Evolutionary conservation across 139 green algal genomes (phyloP).

Genomic region (Micractinium sp.): DNA sequence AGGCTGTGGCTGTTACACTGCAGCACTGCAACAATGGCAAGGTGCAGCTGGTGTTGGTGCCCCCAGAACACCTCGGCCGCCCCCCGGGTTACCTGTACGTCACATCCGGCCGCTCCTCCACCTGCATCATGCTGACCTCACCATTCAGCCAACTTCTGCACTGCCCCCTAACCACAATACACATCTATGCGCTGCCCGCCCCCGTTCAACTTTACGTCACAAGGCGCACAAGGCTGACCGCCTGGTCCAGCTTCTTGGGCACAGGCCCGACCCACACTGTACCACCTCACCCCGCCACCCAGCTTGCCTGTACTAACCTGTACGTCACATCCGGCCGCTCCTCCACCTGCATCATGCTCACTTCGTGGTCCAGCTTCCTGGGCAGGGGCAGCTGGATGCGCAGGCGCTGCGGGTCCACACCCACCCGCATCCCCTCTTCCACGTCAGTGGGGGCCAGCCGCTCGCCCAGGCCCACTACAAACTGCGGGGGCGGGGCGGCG

Average conservation of each 20-base stretch:
- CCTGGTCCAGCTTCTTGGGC: slow-evolving; percentile 98
- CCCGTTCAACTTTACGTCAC: too few relatives aligned
- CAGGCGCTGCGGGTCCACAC: slow-evolving; percentile 98
- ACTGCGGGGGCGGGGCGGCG: slow-evolving; percentile 70
- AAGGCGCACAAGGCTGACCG: too few relatives aligned
- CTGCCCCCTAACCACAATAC: too few relatives aligned
- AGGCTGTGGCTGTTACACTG: too few relatives aligned
- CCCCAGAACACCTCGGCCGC: too few relatives aligned
- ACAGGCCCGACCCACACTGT: too few relatives aligned
- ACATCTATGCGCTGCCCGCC: too few relatives aligned
- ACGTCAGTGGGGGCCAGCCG: slow-evolving; percentile 96
- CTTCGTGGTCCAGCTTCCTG: slow-evolving; percentile 96
- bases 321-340: slow-evolving; percentile 99
- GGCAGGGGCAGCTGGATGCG: slow-evolving; percentile 98
- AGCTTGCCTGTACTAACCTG: slow-evolving; percentile 36
- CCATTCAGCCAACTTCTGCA: too few relatives aligned
- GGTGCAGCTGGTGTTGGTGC: too few relatives aligned
- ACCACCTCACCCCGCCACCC: too few relatives aligned
- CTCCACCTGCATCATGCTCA: slow-evolving; percentile 99
- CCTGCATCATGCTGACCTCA: slow-evolving; percentile 99
- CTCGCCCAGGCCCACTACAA: slow-evolving; percentile 98
- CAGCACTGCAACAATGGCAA: too few relatives aligned
- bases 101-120: slow-evolving; percentile 98
- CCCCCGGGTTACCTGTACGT: slow-evolving; percentile 92
- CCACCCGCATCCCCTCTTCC: slow-evolving; percentile 99